Base-by-base conservation (phyloP, 2,329 filamentous ascomycete species). In the Penicillium verrucosum region DNA sequence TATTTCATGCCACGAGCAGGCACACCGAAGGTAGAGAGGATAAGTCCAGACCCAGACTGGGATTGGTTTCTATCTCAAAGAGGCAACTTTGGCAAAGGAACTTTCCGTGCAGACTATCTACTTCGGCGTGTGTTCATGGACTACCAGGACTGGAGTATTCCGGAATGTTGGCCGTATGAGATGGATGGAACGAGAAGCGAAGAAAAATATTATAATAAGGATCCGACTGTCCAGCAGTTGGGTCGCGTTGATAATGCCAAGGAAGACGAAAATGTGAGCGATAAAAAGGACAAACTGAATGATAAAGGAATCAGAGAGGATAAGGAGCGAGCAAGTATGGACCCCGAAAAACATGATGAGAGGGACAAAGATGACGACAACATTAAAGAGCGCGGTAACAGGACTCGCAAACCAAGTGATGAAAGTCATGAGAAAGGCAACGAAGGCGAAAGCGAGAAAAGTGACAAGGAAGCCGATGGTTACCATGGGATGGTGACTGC, bases 21-120 rank as follows among this genome's bases (percentile, higher is more conserved):
- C 5, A 49, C 46, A 3, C 46, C 46, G 5, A 40, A 9, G 23
- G 11, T 49, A 37, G 16, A 27, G 7, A n/a, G 30, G 32, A 27
- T 49, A 38, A 3, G 4, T 18, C 3, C 36, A 14, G 46, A 49
- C 11, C 23, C 34, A 16, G 38, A n/a, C 34, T 49, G 34, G 34
- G 46, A 49, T 16, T 49, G 46, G 23, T 49, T 49, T 40, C 16
- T 49, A 49, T 49, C 46, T 21, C 46, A 49, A 29, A 49, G 18
- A 16, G 46, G 46, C 1, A 30, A 11, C 5, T 49, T 29, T 2
- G 34, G 34, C 6, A 38, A 40, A 10, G 46, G 32, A 16, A 29
- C n/a, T 12, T 8, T 14, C 11, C 4, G 25, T 29, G 46, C 46
- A 7, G 29, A 38, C 9, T 29, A 38, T 21, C n/a, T 49, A 11